Base-by-base conservation (phyloP, 2,329 filamentous ascomycete genomes). In the Phialophora verrucosa region DNA sequence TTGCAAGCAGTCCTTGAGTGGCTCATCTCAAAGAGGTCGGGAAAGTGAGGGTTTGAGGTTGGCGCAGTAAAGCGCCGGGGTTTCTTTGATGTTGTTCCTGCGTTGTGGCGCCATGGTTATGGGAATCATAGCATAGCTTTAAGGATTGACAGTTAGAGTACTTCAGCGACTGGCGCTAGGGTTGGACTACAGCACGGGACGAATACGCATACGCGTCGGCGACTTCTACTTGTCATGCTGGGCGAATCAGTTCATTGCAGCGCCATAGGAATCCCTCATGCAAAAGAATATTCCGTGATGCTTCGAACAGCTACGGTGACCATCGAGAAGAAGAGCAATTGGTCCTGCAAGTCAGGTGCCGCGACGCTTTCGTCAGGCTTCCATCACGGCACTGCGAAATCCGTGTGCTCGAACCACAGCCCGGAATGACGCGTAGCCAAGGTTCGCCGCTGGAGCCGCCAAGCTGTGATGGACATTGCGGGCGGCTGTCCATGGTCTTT, bases 1-100 rank as follows among this genome's bases (percentile, higher is more conserved):
- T 88, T 99, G 71, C 94, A 99, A 76, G 95, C 94, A 6, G 95
- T 99, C 60, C 84, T 99, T 74, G 91, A 97, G 78, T 99, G 95
- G 91, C 84, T 99, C 77, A 94, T 99, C 17, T 17, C 38, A 78
- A 94, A 93, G 73, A 91, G 91, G 78, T 90, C 93, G 70, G 92
- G 85, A 76, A 89, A 89, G 81, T 93, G 81, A 87, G 53, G 12
- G 10, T 8, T 31, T 31, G 35, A 42, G 35, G 35, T 12, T 14
- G 4, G 35, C 35, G 4, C 1, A 17, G 35, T 42, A 14, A 17
- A 42, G 12, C 35, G 5, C 17, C 17, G 14, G 38, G 17, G 6
- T 8, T 1, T 27, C n/a, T 2, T 20, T 23, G 25, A 31, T 14
- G 32, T 50, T 31, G 17, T 50, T 59, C 47, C 11, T 49, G 49